Base-by-base conservation (phyloP, 1,139 yeast species). In the Blastobotrys capitulatus region DNA sequence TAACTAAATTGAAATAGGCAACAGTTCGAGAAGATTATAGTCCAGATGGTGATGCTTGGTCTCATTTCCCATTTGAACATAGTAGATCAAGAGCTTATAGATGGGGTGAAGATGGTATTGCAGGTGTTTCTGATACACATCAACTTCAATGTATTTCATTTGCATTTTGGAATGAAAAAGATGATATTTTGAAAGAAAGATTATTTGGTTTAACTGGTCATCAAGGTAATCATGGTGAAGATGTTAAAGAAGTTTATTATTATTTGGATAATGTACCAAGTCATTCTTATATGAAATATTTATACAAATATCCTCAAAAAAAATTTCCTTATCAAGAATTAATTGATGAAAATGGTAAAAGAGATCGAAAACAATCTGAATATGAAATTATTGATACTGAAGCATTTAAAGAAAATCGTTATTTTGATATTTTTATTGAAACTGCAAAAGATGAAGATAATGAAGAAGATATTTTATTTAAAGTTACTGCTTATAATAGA, bases 61-160 rank as follows among this genome's bases (percentile, higher is more conserved):
- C 83, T 35, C 81, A 83, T 60, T 90, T 90, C 67, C 89, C 95
- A 9, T 89, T 89, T 66, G 95, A 87, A 53, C 90, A 87, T 55
- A 86, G 95, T 3, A 76, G 82, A 56, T 79, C 94, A 26, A 75
- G 97, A 62, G 81, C 87, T 16, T 90, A 86, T 64, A 76, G 97
- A 48, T 90, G 97, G 97, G 96, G 96, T 44, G 97, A 90, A 67
- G 97, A 90, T 65, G 97, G 97, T 3, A 73, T 90, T 59, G 95
- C 95, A 9, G 97, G 97, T 48, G 86, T 88, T 19, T 79, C 87
- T 52, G 97, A 90, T 65, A 81, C 87, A 57, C 90, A 87, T 60
- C 96, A 87, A 65, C 68, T 79, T 60, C 72, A 87, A 48, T 85
- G 95, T 65, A 68, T 87, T 57, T 78, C 88, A 35, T 75, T 89